Conservation (phyloP, 2,329 filamentous ascomycete genomes). For the Fusarium nodosum region DNA sequence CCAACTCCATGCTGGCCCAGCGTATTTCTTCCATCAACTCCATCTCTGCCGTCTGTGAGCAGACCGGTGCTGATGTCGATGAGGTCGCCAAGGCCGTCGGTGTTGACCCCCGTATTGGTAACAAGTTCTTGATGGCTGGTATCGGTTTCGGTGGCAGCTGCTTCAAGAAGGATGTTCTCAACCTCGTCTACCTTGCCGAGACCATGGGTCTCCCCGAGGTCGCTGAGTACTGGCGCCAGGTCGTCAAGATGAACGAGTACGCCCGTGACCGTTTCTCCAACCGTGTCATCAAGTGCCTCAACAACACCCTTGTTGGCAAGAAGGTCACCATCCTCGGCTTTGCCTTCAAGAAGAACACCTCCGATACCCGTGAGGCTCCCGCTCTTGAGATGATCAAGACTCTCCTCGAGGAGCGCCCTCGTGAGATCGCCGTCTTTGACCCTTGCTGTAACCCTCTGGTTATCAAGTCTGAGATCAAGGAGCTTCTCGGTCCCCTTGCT, state of each 20-base stretch:
- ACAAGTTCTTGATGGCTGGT: conserved; percentile 79
- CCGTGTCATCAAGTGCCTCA: conserved; percentile 74
- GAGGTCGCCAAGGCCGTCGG: conserved; percentile 78
- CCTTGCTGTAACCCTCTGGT: conserved; percentile 69
- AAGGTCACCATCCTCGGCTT: conserved; percentile 81
- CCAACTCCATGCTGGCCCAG: conserved; percentile 85
- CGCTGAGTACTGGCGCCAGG: conserved; percentile 79
- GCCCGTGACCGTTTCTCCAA: conserved; percentile 77
- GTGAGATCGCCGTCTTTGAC: conserved; percentile 77
- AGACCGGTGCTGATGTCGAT: conserved; percentile 79
- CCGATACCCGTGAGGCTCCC: conserved; percentile 79
- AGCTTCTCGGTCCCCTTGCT: conserved; percentile 56
- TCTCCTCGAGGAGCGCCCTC: conserved; percentile 73
- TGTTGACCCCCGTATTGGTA: conserved; percentile 78
- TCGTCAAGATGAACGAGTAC: conserved; percentile 82
- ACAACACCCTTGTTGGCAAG: conserved; percentile 77
- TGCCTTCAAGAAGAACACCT: conserved; percentile 85
- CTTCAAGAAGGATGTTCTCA: conserved; percentile 85
- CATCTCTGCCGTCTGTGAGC: conserved; percentile 83
- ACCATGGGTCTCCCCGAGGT: conserved; percentile 78
- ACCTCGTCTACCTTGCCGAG: conserved; percentile 79
- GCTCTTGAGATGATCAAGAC: conserved; percentile 76
- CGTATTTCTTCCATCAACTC: conserved; percentile 86
- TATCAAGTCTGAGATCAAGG: conserved; percentile 64
- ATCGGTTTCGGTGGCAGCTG: conserved; percentile 85